Evolutionary conservation across 345 rosid species (phyloP), one percentile per base, ranked within the genome.

Genomic region (Turnera subulata): DNA sequence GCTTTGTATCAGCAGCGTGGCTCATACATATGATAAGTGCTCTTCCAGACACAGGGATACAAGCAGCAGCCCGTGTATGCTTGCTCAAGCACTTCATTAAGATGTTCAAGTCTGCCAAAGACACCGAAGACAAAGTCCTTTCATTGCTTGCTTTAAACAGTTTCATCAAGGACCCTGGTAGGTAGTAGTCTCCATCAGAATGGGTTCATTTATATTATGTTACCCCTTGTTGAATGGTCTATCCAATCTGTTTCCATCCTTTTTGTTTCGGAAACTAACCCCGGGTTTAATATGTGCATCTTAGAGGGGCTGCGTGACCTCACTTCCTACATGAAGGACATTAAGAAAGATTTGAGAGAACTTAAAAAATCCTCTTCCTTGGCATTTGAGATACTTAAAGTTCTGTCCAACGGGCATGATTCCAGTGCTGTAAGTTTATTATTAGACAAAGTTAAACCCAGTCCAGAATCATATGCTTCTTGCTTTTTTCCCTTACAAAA

Each of bases 21-120:
- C 88, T 85, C 1, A 52, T 68, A 32, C 63, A 80, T 68, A 78
- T 80, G 86, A 82, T 85, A 2, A 32, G 29, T 37, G 51, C 55
- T 71, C 78, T 82, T 63, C 92, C 92, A 3, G 84, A 85, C 64
- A 78, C 84, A 0, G 92, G 92, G 44, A 72, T 82, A 49, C 62
- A 71, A 64, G 80, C 78, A 60, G 92, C 84, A 20, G 92, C 86
- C 21, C 72, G 86, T 42, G 76, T 67, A 40, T 85, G 86, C 81
- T 76, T 85, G 71, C 82, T 85, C 76, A 73, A 76, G 70, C 73
- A 45, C 64, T 73, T 80, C 40, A 29, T 85, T 25, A 52, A 68
- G 6, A 73, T 73, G 55, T 77, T 85, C 61, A 76, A 69, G 70
- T 82, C 84, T 14, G 61, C 79, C 0, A 82, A 73, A 59, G 80